Conservation (phyloP, 352 stramenopile genomes). For the Phytopythium mirpurense region DNA sequence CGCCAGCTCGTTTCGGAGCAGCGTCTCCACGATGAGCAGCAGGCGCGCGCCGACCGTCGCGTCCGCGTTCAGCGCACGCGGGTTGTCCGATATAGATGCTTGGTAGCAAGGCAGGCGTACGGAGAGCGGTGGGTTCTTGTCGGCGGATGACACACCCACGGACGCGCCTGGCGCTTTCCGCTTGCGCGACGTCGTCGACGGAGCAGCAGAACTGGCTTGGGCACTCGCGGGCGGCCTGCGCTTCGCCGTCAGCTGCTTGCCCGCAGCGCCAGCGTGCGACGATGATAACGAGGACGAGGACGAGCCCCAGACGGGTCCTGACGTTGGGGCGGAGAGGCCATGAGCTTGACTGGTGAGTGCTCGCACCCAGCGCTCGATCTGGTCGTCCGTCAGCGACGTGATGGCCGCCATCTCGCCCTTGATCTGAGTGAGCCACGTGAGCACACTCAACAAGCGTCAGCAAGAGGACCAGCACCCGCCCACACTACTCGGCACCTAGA, state of each 20-base stretch:
- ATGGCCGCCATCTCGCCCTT: constrained; percentile 49
- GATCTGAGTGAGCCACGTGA: constrained; percentile 7
- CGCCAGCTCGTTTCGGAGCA: constrained; percentile 66
- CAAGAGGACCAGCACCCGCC: no score
- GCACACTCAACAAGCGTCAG: no score
- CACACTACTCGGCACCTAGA: no score
- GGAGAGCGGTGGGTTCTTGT: constrained; percentile 20
- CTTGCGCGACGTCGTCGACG: constrained; percentile 35
- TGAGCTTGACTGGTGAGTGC: constrained; percentile 24
- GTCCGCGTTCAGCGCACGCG: constrained; percentile 28
- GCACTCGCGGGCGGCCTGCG: constrained; percentile 35
- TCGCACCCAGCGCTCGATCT: constrained; percentile 71
- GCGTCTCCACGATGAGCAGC: constrained; percentile 48
- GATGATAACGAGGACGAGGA: neutral
- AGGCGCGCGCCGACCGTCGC: constrained; percentile 46
- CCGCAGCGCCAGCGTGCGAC: neutral
- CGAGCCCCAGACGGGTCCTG: neutral
- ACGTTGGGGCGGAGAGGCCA: constrained; percentile 10
- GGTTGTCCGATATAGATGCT: constrained; percentile 28
- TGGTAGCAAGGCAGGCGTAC: constrained; percentile 61
- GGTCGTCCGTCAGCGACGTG: constrained; percentile 46
- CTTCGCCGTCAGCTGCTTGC: constrained; percentile 47
- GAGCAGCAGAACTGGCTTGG: constrained; percentile 12
- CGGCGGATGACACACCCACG: neutral
- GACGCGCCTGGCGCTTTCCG: constrained; percentile 20